Base-by-base conservation (phyloP, 2,329 filamentous ascomycete genomes). In the Diaporthe citriasiana region DNA sequence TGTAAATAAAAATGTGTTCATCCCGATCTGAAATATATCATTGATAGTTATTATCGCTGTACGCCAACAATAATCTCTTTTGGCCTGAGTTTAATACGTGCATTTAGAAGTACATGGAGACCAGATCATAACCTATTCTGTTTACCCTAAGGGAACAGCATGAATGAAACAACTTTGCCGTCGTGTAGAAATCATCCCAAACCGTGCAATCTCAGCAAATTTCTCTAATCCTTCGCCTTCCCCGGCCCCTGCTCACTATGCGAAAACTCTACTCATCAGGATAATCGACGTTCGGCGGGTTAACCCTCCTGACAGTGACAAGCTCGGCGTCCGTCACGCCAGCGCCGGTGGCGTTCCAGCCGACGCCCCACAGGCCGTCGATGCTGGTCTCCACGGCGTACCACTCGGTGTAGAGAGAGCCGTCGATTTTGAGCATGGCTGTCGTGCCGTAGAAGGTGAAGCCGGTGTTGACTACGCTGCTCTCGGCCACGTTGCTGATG, bases 311-410 rank as follows among this genome's bases (percentile, higher is more conserved):
- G 6, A 75, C 59, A 3, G 59, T 65, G 55, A 75, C 47, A 6
- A 55, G 70, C 50, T 72, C 55, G 5, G 73, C 60, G 15, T 68
- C 60, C 5, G 33, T 30, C 30, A 53, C 47, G 42, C 38, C 69
- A 1, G 25, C 38, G 3, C 53, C 70, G 15, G 70, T 75, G 5
- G 69, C 51, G 38, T 75, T 75, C 72, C 72, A 73, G 47, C 72
- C 66, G 25, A 75, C 70, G 25, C 70, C 70, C 73, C 73, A 75
- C 22, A 75, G 56, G 42, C 73, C 73, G 17, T 72, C 70, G 59
- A 69, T 25, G 27, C 35, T 19, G 25, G 73, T 75, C 4, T 27
- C 5, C 25, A 73, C 56, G 17, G 73, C 73, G 38, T 73, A 75
- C 72, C 72, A 73, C 47, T 59, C 50, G 13, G 66, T 73, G 30